Conservation (phyloP, 352 stramenopile species). For the Pythium grandisporangium region DNA sequence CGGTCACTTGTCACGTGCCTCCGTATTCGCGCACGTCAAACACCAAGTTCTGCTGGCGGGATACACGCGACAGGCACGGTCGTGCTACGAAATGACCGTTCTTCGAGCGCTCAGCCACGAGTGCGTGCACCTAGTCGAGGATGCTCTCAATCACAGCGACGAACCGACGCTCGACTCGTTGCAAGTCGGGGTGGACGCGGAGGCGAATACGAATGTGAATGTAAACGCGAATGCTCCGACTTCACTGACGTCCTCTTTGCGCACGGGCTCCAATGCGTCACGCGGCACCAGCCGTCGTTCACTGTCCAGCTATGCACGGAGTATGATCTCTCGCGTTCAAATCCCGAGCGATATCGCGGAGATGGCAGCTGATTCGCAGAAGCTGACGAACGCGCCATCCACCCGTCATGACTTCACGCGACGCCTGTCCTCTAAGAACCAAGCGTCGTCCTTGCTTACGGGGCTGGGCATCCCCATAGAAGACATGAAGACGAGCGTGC, state of each 20-base stretch:
- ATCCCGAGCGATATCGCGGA: neutral
- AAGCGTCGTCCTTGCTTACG: slow-evolving; percentile 12
- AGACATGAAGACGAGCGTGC: slow-evolving; percentile 1
- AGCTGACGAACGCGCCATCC: too few species aligned
- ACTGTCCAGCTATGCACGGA: too few species aligned
- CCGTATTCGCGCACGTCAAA: neutral
- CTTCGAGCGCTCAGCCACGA: slow-evolving; percentile 5
- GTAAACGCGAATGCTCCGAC: too few species aligned
- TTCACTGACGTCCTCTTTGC: too few species aligned
- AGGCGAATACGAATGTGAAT: too few species aligned
- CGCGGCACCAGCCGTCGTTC: too few species aligned
- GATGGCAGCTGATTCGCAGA: too few species aligned
- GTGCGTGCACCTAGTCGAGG: slow-evolving; percentile 5
- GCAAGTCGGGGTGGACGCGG: too few species aligned
- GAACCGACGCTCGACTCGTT: too few species aligned
- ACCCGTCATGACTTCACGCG: too few species aligned
- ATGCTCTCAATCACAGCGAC: neutral
- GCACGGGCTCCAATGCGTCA: too few species aligned
- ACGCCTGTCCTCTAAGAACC: neutral
- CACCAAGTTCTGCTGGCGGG: slow-evolving; percentile 9
- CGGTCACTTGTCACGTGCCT: neutral
- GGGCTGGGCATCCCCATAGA: slow-evolving; percentile 10
- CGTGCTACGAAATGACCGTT: slow-evolving; percentile 1
- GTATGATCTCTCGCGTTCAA: neutral
- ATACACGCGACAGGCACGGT: slow-evolving; percentile 5